These are phyloP conservation scores for Phytophthora fragariaefolia DNA, from an alignment of 352 stramenopile species.

Conservation along the genomic window DNA sequence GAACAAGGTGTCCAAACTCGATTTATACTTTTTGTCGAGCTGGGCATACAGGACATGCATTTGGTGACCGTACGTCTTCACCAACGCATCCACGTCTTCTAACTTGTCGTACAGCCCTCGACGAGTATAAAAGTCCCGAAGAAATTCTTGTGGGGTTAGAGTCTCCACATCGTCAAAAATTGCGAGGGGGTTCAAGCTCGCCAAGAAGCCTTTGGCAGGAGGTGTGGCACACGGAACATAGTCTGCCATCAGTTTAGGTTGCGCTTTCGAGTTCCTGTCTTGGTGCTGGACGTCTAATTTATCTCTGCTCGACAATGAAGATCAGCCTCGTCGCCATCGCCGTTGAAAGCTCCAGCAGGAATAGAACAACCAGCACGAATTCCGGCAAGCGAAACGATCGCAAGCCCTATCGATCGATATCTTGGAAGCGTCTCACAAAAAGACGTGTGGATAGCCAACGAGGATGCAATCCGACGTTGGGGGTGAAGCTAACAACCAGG, in stretches of 20 bases:
- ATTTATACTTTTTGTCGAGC: conserved; percentile 72
- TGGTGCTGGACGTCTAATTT: neutral
- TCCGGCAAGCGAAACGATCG: conserved; percentile 11
- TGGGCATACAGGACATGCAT: conserved; percentile 65
- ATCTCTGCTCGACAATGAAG: neutral
- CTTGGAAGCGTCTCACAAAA: conserved; percentile 13
- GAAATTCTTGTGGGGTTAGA: conserved; percentile 65
- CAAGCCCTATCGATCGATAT: conserved; percentile 1
- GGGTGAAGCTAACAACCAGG: neutral
- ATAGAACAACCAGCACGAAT: conserved; percentile 3
- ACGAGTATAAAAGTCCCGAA: conserved; percentile 79
- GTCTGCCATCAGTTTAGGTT: conserved; percentile 23
- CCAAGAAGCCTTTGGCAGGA: conserved; percentile 47
- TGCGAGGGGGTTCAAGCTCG: conserved; percentile 60
- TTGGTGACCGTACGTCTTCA: conserved; percentile 56
- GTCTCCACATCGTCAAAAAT: conserved; percentile 62
- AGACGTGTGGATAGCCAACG: neutral
- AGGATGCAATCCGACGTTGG: conserved; percentile 6
- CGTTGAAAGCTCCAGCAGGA: conserved; percentile 1
- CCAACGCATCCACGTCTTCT: conserved; percentile 69
- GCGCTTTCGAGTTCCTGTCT: no score
- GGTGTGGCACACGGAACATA: conserved; percentile 19
- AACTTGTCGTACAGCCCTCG: conserved; percentile 70
- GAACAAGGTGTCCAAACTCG: neutral
- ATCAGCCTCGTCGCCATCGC: neutral